phyloP scores from a whole-genome alignment of 192 early-diverging fungal genomes.

The Backusella parvicylindrica region DNA sequence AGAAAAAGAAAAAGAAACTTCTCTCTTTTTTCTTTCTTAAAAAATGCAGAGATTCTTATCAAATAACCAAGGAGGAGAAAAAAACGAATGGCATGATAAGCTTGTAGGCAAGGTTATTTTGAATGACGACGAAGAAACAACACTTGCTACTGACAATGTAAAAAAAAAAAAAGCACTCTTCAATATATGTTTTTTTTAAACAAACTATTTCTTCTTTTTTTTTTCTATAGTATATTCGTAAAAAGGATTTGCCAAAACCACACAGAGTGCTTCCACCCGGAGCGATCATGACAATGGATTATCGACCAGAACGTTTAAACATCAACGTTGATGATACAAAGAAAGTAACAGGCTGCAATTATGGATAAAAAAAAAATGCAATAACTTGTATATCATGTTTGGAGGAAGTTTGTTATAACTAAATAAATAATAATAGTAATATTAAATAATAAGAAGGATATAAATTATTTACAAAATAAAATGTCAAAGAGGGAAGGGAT shows the following conservation, averaged over 20 bases:
- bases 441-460: too few species aligned
- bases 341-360: slow-evolving; percentile 29
- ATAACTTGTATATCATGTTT: too few species aligned
- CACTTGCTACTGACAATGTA: slow-evolving; percentile 12
- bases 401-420: too few species aligned
- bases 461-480: neutral
- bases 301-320: slow-evolving; percentile 41
- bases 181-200: neutral
- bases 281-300: slow-evolving; percentile 45
- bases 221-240: slow-evolving; percentile 29
- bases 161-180: neutral
- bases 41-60: neutral
- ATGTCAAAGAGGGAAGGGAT: neutral
- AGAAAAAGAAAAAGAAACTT: neutral
- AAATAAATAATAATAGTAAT: too few species aligned
- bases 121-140: neutral
- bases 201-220: too few species aligned
- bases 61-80: neutral
- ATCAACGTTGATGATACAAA: slow-evolving; percentile 33
- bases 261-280: slow-evolving; percentile 38
- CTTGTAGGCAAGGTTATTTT: slow-evolving; percentile 32
- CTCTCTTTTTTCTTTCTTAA: neutral
- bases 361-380: slow-evolving; percentile 24
- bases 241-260: slow-evolving; percentile 35
- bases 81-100: slow-evolving; percentile 22